Evolutionary conservation across 129 eudicot genomes (phyloP).

Genomic region (Smallanthus sonchifolius): DNA sequence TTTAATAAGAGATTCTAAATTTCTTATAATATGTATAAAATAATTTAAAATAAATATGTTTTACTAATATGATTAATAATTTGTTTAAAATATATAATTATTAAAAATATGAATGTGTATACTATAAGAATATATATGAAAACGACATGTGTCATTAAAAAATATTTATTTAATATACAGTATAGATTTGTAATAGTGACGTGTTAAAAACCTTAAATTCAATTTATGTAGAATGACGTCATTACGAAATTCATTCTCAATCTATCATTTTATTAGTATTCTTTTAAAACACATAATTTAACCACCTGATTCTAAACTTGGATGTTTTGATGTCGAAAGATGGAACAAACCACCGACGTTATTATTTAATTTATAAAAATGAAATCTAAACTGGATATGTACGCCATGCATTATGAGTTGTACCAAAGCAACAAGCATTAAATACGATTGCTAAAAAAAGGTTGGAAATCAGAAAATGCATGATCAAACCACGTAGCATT

Average conservation of each 20-base stretch:
- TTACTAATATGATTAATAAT: too few species aligned
- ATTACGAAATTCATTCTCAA: background rate
- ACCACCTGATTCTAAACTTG: background rate
- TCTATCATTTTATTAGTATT: background rate
- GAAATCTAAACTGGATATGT: background rate
- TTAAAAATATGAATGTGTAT: too few species aligned
- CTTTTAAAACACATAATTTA: background rate
- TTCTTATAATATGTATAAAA: too few species aligned
- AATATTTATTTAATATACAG: too few species aligned
- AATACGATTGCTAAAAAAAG: constrained; percentile 1
- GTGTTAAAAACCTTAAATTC: background rate
- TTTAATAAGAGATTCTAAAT: too few species aligned
- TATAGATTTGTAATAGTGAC: too few species aligned
- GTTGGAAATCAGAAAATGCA: constrained; percentile 29
- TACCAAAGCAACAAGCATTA: constrained; percentile 1
- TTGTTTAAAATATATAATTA: too few species aligned
- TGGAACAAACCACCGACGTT: background rate
- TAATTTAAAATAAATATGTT: too few species aligned
- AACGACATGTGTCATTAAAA: too few species aligned
- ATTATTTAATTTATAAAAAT: background rate
- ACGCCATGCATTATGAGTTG: constrained; percentile 1
- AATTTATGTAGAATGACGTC: background rate
- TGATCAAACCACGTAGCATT: constrained; percentile 42
- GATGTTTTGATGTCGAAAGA: background rate
- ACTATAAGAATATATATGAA: too few species aligned